A percentile compares a stretch with the other conserved stretches of the same genome.
phyloP scores from a whole-genome alignment of 1,284 basidiomycete genomes.

The Lentinula novae-zelandiae region DNA sequence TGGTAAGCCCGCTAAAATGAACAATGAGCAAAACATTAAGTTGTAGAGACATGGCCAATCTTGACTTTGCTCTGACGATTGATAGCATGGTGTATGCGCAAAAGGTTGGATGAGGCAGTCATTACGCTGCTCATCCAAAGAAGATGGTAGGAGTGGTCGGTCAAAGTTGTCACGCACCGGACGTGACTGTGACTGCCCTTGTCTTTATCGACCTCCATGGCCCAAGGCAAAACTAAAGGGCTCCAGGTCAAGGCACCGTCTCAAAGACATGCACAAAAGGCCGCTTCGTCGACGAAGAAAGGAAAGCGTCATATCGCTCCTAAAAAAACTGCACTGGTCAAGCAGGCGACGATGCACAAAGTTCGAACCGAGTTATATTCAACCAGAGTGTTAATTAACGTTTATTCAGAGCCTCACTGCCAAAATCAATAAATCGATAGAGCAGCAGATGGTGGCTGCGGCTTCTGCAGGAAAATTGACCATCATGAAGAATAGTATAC shows the following conservation, averaged over 20 bases:
- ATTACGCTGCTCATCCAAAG: slow-evolving; percentile 28
- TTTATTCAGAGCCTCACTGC: slow-evolving; percentile 69
- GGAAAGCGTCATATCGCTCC: slow-evolving; percentile 68
- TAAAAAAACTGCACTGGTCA: slow-evolving; percentile 65
- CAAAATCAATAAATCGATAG: slow-evolving; percentile 87
- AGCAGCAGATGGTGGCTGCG: slow-evolving; percentile 85
- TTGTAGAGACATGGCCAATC: background rate
- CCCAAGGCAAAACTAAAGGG: slow-evolving; percentile 67
- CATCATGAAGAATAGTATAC: slow-evolving; percentile 73
- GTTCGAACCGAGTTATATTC: slow-evolving; percentile 30
- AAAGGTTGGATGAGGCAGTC: slow-evolving; percentile 40
- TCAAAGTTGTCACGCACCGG: slow-evolving; percentile 26
- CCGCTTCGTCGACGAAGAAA: slow-evolving; percentile 67
- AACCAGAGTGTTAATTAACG: background rate
- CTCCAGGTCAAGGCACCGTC: slow-evolving; percentile 50
- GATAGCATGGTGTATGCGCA: slow-evolving; percentile 51
- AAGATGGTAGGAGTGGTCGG: slow-evolving; percentile 19
- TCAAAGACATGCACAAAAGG: slow-evolving; percentile 55
- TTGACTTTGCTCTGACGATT: slow-evolving; percentile 40
- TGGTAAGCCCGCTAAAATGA: slow-evolving; percentile 60
- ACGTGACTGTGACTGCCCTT: background rate
- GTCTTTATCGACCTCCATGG: slow-evolving; percentile 28
- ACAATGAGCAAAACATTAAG: slow-evolving; percentile 4
- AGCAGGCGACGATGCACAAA: slow-evolving; percentile 68
- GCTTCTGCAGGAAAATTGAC: slow-evolving; percentile 82